Evolutionary conservation across 169 alveolate species (phyloP).

Genomic region (Plasmodium cynomolgi): DNA sequence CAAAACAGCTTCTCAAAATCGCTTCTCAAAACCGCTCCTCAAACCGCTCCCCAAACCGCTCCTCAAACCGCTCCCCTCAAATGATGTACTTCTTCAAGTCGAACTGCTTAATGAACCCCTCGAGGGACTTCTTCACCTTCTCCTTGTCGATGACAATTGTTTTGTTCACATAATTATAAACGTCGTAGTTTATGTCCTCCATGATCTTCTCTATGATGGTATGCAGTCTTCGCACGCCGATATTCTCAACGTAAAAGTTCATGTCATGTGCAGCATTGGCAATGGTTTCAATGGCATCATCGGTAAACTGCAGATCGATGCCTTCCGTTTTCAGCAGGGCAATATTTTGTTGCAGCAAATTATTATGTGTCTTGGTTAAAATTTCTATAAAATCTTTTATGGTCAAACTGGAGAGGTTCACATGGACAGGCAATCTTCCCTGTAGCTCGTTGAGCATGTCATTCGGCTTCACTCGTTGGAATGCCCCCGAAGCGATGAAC

Average conservation of each 20-base stretch:
- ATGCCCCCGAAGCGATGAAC: constrained; percentile 93
- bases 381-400: constrained; percentile 86
- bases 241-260: constrained; percentile 88
- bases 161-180: constrained; percentile 47
- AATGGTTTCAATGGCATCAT: constrained; percentile 81
- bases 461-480: constrained; percentile 89
- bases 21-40: too few relatives aligned
- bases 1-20: too few relatives aligned
- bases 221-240: constrained; percentile 93
- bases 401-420: constrained; percentile 84
- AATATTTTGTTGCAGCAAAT: constrained; percentile 84
- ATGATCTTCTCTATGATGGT: constrained; percentile 88
- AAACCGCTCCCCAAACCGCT: too few relatives aligned
- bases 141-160: constrained; percentile 49
- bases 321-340: constrained; percentile 90
- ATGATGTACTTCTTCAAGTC: constrained; percentile 69
- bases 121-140: constrained; percentile 55
- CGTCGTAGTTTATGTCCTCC: constrained; percentile 69
- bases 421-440: constrained; percentile 93
- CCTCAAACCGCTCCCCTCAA: too few relatives aligned
- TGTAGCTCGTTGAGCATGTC: constrained; percentile 92
- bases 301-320: constrained; percentile 80
- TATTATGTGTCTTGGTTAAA: constrained; percentile 86
- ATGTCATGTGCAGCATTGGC: constrained; percentile 84
- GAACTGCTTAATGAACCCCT: constrained; percentile 64